These are phyloP conservation scores for Amanita pallidorosea DNA, from an alignment of 768 basidiomycete genomes.

Conservation along the genomic window DNA sequence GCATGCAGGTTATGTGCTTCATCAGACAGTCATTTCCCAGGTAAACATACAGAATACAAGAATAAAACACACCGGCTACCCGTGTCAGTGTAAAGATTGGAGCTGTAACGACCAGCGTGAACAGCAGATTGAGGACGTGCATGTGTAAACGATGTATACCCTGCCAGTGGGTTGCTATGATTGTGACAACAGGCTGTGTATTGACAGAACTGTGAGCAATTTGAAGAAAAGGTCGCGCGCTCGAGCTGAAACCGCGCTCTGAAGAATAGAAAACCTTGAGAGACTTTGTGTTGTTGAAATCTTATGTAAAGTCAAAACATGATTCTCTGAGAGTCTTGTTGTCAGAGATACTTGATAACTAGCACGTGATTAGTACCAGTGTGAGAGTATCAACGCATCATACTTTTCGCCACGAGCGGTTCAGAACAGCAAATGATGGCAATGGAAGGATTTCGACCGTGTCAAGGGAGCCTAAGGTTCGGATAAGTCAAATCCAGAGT, in stretches of 20 bases:
- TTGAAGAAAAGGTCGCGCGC: too few species aligned
- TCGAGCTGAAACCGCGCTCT: too few species aligned
- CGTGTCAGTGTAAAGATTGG: constrained; percentile 21
- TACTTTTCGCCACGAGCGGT: too few species aligned
- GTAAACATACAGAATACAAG: background rate
- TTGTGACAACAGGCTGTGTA: background rate
- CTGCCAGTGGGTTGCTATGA: constrained; percentile 10
- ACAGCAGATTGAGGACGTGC: constrained; percentile 19
- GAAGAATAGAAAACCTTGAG: background rate
- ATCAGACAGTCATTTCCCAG: background rate
- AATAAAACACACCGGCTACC: constrained; percentile 18
- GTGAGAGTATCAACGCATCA: too few species aligned
- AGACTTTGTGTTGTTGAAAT: background rate
- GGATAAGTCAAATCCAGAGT: background rate
- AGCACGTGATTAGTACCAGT: too few species aligned
- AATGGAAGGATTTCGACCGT: too few species aligned
- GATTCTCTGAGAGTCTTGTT: background rate
- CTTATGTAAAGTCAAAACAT: background rate
- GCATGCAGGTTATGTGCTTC: constrained; percentile 34
- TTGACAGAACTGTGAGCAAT: background rate
- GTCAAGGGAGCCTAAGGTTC: background rate
- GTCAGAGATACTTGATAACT: background rate
- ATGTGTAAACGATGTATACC: constrained; percentile 22
- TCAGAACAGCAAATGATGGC: background rate
- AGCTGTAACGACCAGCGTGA: constrained; percentile 37